A percentile compares a stretch with the other conserved stretches of the same genome.
Conservation (phyloP, 345 rosid genomes). For the Kernera saxatilis region DNA sequence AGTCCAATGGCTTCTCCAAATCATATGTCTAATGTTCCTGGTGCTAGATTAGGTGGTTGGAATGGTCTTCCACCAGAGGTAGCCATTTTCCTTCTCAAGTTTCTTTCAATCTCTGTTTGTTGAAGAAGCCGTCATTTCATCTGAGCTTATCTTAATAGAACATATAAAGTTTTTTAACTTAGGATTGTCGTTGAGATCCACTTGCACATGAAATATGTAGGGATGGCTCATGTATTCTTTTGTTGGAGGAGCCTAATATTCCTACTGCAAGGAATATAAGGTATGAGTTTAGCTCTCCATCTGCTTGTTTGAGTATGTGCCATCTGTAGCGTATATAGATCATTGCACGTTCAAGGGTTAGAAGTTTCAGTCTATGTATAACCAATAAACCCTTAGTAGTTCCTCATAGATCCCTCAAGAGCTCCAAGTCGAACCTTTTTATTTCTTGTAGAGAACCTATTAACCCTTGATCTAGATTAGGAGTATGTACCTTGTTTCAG, state of each 20-base stretch:
- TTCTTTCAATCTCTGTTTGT: background rate
- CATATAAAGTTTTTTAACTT: slow-evolving; percentile 9
- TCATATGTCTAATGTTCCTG: slow-evolving; percentile 62
- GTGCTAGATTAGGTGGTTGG: slow-evolving; percentile 69
- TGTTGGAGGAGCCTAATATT: slow-evolving; percentile 26
- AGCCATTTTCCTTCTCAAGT: slow-evolving; percentile 4
- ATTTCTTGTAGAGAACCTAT: background rate
- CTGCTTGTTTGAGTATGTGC: slow-evolving; percentile 24
- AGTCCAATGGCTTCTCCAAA: slow-evolving; percentile 98
- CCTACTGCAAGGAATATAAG: slow-evolving; percentile 35
- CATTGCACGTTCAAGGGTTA: slow-evolving; percentile 2
- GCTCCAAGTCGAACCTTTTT: too few relatives aligned
- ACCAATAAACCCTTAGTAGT: background rate
- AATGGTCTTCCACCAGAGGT: slow-evolving; percentile 86
- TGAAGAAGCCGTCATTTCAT: background rate
- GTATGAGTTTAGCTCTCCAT: slow-evolving; percentile 30
- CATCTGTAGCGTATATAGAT: slow-evolving; percentile 20
- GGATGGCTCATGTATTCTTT: slow-evolving; percentile 31
- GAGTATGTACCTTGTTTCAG: background rate
- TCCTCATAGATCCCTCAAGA: background rate
- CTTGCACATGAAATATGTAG: slow-evolving; percentile 21
- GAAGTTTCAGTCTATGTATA: slow-evolving; percentile 7
- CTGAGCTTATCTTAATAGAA: slow-evolving; percentile 2
- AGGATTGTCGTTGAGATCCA: slow-evolving; percentile 23
- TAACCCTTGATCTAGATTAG: background rate